Evolutionary conservation across 345 rosid genomes (phyloP), one percentile per base, ranked within the genome.

Genomic region (Ricinus communis): DNA sequence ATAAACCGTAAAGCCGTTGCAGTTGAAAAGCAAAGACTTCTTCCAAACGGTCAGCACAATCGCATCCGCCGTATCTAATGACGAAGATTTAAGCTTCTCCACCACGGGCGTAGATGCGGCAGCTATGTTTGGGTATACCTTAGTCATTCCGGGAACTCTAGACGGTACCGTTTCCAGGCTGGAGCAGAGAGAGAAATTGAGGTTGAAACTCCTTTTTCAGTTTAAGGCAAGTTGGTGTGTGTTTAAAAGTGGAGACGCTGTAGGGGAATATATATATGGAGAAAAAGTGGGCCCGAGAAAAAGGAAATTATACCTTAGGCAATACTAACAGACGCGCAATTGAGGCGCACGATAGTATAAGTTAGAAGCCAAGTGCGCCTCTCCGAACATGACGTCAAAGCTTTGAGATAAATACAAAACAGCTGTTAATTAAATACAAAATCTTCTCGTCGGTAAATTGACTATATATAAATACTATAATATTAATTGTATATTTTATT

Each of bases 1-100:
- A 59, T 72, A 92, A 66, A 92, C 99, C 1, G 99, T 90, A 74
- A 86, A 95, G n/a, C 99, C 99, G 15, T 88, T 87, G 78, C 99
- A 95, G 78, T 87, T 95, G 79, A 95, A 93, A 27, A 95, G 87
- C 72, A 95, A 82, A 0, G 99, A 95, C 74, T 95, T 95, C 82
- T 80, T 90, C 99, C 99, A 95, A 52, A 92, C 97, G n/a, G 97
- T 95, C 0, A 90, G 73, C 16, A 77, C 83, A 36, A 75, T 68
- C 43, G 76, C 83, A 43, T 64, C 62, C 8, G 21, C 53, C 2
- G 51, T 10, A 3, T 47, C 65, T 21, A 70, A 59, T n/a, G 38
- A 16, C 8, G 69, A 47, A 13, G 65, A 25, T 45, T 49, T 70
- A 57, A 47, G 30, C 31, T 21, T 70, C 33, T 31, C 52, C 58